A percentile compares a stretch with the other conserved stretches of the same genome.
Conservation (phyloP, 1,139 yeast genomes). For the Spathaspora sp. region DNA sequence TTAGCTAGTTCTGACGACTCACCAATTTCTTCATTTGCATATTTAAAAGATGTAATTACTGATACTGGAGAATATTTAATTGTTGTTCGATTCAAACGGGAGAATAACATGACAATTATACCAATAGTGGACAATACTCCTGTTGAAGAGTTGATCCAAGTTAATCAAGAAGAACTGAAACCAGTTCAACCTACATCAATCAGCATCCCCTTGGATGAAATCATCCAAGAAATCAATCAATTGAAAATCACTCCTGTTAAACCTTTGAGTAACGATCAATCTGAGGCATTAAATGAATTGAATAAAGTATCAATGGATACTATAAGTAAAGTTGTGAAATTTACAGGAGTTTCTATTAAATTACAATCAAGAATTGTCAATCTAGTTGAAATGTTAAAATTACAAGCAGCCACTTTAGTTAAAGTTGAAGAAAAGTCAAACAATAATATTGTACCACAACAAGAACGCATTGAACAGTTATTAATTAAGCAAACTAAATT, state of each 20-base stretch:
- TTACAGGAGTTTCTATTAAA: conserved; percentile 23
- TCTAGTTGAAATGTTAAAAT: conserved; percentile 23
- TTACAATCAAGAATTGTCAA: conserved; percentile 22
- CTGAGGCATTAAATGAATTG: conserved; percentile 16
- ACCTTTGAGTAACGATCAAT: neutral
- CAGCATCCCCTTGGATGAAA: conserved; percentile 68
- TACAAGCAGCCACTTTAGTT: conserved; percentile 20
- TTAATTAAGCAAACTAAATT: conserved; percentile 23
- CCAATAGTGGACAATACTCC: conserved; percentile 9
- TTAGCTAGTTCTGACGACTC: conserved; percentile 9
- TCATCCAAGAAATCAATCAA: conserved; percentile 58
- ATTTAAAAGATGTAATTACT: conserved; percentile 24
- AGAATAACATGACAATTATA: conserved; percentile 15
- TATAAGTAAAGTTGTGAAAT: conserved; percentile 18
- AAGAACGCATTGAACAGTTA: conserved; percentile 17
- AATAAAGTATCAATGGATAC: conserved; percentile 22
- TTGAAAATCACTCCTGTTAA: conserved; percentile 30
- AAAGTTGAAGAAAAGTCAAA: neutral
- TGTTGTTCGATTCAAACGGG: conserved; percentile 9
- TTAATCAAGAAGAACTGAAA: neutral
- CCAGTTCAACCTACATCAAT: neutral
- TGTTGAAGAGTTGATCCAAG: neutral
- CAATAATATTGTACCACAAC: conserved; percentile 7
- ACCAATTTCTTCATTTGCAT: conserved; percentile 15
- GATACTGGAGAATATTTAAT: conserved; percentile 28